Percentiles rank a stretch among this genome's conserved stretches.
phyloP scores from a whole-genome alignment of 768 basidiomycete genomes.

The Suillus variegatus region DNA sequence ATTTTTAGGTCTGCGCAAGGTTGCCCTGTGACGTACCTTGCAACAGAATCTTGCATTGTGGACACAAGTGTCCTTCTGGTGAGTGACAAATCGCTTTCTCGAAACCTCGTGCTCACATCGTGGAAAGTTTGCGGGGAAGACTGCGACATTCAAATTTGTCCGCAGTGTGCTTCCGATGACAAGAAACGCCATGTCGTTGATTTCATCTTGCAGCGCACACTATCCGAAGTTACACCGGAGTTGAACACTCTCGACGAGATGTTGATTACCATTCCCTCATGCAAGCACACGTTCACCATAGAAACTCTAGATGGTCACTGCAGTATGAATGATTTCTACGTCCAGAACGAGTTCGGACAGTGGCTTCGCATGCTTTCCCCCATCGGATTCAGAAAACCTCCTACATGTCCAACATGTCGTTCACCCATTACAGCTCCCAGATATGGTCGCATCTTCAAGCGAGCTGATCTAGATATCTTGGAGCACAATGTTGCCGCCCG shows the following conservation, averaged over 20 bases:
- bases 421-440: slow-evolving; percentile 54
- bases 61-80: slow-evolving; percentile 72
- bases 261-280: slow-evolving; percentile 60
- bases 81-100: slow-evolving; percentile 14
- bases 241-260: slow-evolving; percentile 45
- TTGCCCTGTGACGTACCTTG: slow-evolving; percentile 66
- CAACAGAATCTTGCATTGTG: slow-evolving; percentile 48
- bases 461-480: slow-evolving; percentile 62
- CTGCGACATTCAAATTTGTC: slow-evolving; percentile 57
- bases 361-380: slow-evolving; percentile 51
- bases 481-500: slow-evolving; percentile 60
- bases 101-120: slow-evolving; percentile 2
- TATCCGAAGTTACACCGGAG: slow-evolving; percentile 49
- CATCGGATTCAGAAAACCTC: slow-evolving; percentile 39
- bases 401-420: slow-evolving; percentile 66
- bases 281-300: slow-evolving; percentile 68
- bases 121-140: slow-evolving; percentile 65
- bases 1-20: slow-evolving; percentile 56
- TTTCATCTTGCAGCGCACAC: slow-evolving; percentile 51
- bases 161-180: slow-evolving; percentile 44
- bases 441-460: slow-evolving; percentile 63
- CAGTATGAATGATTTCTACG: slow-evolving; percentile 53
- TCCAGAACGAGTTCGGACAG: slow-evolving; percentile 29
- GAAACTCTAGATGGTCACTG: slow-evolving; percentile 69
- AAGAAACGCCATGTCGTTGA: slow-evolving; percentile 52